Conservation (phyloP, 2,329 filamentous ascomycete genomes). For the Paecilomyces dactylethromorphus region DNA sequence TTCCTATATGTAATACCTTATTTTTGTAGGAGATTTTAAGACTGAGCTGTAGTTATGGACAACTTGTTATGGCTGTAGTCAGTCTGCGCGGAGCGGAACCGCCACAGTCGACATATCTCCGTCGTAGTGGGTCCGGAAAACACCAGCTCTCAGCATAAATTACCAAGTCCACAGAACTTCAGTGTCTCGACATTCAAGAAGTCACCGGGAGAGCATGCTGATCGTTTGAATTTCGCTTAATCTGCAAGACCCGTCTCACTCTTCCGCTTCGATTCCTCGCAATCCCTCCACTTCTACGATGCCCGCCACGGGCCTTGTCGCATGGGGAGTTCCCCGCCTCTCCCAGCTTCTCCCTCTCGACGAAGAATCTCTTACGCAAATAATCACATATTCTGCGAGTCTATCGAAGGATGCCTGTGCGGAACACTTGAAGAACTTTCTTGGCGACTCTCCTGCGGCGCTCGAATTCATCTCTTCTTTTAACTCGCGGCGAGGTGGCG, state of each 20-base stretch:
- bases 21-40: not conserved
- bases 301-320: constrained; percentile 27
- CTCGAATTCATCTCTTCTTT: constrained; percentile 67
- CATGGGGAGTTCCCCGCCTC: constrained; percentile 64
- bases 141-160: not conserved
- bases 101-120: constrained; percentile 8
- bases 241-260: not conserved
- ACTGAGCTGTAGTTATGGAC: not conserved
- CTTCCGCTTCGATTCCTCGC: not conserved
- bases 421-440: constrained; percentile 77
- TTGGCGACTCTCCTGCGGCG: constrained; percentile 75
- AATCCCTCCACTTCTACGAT: constrained; percentile 10
- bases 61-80: not conserved
- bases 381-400: constrained; percentile 72
- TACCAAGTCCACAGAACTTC: not conserved
- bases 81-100: not conserved
- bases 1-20: not conserved
- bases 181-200: not conserved
- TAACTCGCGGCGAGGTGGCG: constrained; percentile 57
- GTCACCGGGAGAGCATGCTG: not conserved
- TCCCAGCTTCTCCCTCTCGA: constrained; percentile 77
- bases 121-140: not conserved
- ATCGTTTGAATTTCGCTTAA: not conserved
- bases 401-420: constrained; percentile 72
- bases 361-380: constrained; percentile 73